Conservation (phyloP, 108 stramenopile genomes). For the Skeletonema tropicum region DNA sequence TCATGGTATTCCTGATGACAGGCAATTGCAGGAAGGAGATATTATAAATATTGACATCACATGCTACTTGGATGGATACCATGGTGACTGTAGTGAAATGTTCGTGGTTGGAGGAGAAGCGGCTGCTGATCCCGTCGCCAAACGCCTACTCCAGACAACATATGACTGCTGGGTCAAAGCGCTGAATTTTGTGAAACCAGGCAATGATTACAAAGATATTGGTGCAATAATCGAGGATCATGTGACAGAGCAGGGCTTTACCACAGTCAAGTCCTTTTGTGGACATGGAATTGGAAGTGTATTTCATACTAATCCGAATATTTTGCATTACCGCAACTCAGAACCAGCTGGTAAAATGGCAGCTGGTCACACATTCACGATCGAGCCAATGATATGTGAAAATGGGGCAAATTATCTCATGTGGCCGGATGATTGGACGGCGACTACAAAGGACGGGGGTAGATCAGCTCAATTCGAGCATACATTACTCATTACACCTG, state of each 20-base stretch:
- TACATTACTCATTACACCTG: constrained; percentile 83
- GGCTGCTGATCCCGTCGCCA: constrained; percentile 57
- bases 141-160: constrained; percentile 84
- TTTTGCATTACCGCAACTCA: constrained; percentile 94
- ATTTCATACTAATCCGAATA: constrained; percentile 96
- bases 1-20: constrained; percentile 98
- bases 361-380: constrained; percentile 98
- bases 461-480: constrained; percentile 96
- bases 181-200: constrained; percentile 74
- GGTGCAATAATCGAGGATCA: constrained; percentile 93
- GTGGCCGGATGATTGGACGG: constrained; percentile 99
- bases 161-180: constrained; percentile 89
- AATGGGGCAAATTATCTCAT: constrained; percentile 59
- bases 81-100: constrained; percentile 99
- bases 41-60: constrained; percentile 97
- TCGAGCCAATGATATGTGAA: constrained; percentile 99
- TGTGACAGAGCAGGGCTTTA: constrained; percentile 64
- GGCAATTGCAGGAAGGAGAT: constrained; percentile 87
- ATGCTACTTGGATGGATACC: constrained; percentile 90
- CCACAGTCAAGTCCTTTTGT: constrained; percentile 86
- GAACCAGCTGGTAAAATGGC: constrained; percentile 90
- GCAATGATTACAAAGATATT: constrained; percentile 90
- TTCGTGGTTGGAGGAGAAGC: constrained; percentile 90
- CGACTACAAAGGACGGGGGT: constrained; percentile 82
- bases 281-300: constrained; percentile 96